Evolutionary conservation across 768 basidiomycete species (phyloP).

Genomic region (Rhizopogon vesiculosus): DNA sequence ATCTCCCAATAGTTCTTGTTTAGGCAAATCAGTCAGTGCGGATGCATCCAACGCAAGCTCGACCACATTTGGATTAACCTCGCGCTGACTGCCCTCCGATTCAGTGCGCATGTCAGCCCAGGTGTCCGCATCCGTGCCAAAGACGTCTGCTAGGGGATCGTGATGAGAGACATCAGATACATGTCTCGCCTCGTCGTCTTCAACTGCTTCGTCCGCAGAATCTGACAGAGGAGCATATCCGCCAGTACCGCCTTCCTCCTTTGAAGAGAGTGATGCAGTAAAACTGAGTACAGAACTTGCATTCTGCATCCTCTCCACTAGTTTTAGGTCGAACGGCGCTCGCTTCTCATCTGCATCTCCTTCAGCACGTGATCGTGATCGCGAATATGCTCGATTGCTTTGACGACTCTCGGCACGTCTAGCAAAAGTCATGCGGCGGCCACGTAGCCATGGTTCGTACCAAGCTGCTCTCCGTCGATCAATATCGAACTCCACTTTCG

Average conservation of each 20-base stretch:
- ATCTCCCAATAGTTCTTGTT: conserved; percentile 11
- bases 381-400: conserved; percentile 20
- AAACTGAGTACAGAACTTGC: conserved; percentile 29
- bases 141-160: conserved; percentile 58
- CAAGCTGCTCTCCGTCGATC: conserved; percentile 75
- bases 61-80: conserved; percentile 43
- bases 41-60: conserved; percentile 48
- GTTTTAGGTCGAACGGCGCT: conserved; percentile 43
- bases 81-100: conserved; percentile 21
- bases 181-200: conserved; percentile 35
- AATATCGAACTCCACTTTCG: conserved; percentile 94
- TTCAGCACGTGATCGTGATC: conserved; percentile 17
- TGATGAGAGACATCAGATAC: conserved; percentile 29
- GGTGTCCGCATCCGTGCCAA: conserved; percentile 61
- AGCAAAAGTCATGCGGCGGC: conserved; percentile 54
- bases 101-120: conserved; percentile 52
- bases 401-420: conserved; percentile 48
- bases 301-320: conserved; percentile 47
- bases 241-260: conserved; percentile 22
- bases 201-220: conserved; percentile 19
- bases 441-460: conserved; percentile 82
- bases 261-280: conserved; percentile 8
- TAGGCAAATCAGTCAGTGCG: conserved; percentile 25
- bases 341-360: conserved; percentile 23
- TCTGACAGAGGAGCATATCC: conserved; percentile 27